Conservation (phyloP, 2,329 filamentous ascomycete genomes). For the Trichoderma lentiforme region DNA sequence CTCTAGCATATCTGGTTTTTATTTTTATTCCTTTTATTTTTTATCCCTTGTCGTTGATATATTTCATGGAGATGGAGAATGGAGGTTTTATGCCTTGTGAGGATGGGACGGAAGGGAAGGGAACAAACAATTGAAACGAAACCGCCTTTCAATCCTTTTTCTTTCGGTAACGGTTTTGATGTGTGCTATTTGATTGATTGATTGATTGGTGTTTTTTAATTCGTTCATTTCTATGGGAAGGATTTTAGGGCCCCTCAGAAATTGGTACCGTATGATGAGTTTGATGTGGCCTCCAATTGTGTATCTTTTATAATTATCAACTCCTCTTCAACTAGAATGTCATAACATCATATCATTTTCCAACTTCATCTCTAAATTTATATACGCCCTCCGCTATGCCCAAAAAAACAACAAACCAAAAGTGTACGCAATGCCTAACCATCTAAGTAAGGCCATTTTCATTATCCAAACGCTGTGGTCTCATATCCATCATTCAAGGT, state of each 20-base stretch:
- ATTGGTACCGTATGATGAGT: not conserved
- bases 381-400: not conserved
- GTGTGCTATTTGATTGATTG: not conserved
- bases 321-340: not conserved
- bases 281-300: not conserved
- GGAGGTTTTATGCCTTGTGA: not conserved
- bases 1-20: not conserved
- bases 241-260: not conserved
- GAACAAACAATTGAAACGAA: not conserved
- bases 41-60: not conserved
- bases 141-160: not conserved
- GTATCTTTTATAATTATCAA: not conserved
- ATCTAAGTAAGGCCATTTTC: not conserved
- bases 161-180: not conserved
- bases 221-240: not conserved
- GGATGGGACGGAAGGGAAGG: not conserved
- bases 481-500: not conserved
- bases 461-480: not conserved
- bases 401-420: not conserved
- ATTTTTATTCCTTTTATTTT: not conserved
- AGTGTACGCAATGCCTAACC: not conserved
- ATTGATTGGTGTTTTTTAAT: not conserved
- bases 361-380: not conserved
- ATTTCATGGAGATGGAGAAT: not conserved
- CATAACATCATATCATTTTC: not conserved